Percentiles rank a stretch among this genome's conserved stretches.
Conservation (phyloP, 1,284 basidiomycete genomes). For the Ceratobasidium sp. region DNA sequence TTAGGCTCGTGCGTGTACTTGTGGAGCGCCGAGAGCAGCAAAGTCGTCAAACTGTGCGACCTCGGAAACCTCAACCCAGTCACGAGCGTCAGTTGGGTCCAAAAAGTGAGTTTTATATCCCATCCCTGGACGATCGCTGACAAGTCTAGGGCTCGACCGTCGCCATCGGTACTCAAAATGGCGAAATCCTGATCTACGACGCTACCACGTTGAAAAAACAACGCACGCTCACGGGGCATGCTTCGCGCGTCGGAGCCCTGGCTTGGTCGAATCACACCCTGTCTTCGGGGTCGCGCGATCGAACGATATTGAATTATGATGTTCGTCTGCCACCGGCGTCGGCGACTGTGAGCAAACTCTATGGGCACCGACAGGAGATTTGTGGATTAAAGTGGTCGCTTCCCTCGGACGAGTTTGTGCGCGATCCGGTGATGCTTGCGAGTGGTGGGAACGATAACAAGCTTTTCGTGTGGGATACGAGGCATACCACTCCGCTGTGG, state of each 20-base stretch:
- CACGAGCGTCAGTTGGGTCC: constrained; percentile 91
- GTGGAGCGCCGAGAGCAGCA: constrained; percentile 94
- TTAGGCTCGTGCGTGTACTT: constrained; percentile 92
- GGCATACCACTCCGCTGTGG: constrained; percentile 68
- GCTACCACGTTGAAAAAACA: constrained; percentile 73
- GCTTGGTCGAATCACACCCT: constrained; percentile 93
- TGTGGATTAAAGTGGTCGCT: constrained; percentile 95
- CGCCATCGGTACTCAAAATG: constrained; percentile 89
- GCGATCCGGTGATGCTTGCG: constrained; percentile 75
- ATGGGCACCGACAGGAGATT: constrained; percentile 92
- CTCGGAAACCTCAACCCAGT: constrained; percentile 71
- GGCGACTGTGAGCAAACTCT: constrained; percentile 57
- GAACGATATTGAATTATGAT: constrained; percentile 90
- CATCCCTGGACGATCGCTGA: background rate
- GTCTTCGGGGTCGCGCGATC: constrained; percentile 90
- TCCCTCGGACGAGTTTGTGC: constrained; percentile 50
- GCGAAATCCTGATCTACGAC: constrained; percentile 93
- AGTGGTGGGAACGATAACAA: constrained; percentile 99
- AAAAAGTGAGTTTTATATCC: constrained; percentile 62
- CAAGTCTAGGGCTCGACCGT: constrained; percentile 75
- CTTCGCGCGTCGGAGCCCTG: constrained; percentile 87
- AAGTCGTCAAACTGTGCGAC: constrained; percentile 92
- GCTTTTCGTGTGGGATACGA: constrained; percentile 91
- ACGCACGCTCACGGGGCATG: constrained; percentile 87
- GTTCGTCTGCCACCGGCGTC: constrained; percentile 81